Base-by-base conservation (phyloP, 192 early-diverging fungal species). In the Coemansia sp. region DNA sequence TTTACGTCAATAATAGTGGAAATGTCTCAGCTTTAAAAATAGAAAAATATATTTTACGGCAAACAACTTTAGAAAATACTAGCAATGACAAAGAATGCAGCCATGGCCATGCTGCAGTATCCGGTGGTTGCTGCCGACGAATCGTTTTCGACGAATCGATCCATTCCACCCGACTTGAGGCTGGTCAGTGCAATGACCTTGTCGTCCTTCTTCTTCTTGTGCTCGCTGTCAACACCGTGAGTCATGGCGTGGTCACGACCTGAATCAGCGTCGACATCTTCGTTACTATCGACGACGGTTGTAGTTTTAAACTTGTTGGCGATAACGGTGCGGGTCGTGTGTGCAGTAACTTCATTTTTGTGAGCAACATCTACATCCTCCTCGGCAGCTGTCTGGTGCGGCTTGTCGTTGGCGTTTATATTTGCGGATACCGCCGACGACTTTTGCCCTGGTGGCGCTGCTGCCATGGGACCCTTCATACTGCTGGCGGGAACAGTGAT, bases 141-240 rank as follows among this genome's bases (percentile, higher is more conserved):
- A 23, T 61, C 59, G 25, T 53, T 40, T 6, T 52, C 59, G 14
- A 38, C 59, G 33, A 53, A 53, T 13, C 49, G 49, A 53, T 61
- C 50, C 40, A 61, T 50, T 21, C 19, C 12, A 18, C 59, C 50
- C 2, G 47, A 23, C 57, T 59, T 40, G 47, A 37, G 13, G 15
- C 57, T 59, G 34, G 39, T 3, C 54, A 25, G 7, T 13, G 38
- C 46, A 41, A 52, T 30, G 25, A 30, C 21, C 30, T 52, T 52
- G 30, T 30, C 50, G 50, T 37, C 33, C 50, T 52, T 52, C 33
- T 52, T 30, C 9, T 52, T 38, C 37, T 25, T 51, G 8, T 57
- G 37, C 2, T 38, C 51, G 10, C 17, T 45, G 14, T 61, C 12
- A 39, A n/a, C 40, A 24, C 12, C 19, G 17, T 33, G 44, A 4